Percentiles rank a stretch among this genome's conserved stretches.
These are phyloP conservation scores for Dothistroma pini DNA, from an alignment of 2,329 filamentous ascomycete genomes.

Conservation along the genomic window DNA sequence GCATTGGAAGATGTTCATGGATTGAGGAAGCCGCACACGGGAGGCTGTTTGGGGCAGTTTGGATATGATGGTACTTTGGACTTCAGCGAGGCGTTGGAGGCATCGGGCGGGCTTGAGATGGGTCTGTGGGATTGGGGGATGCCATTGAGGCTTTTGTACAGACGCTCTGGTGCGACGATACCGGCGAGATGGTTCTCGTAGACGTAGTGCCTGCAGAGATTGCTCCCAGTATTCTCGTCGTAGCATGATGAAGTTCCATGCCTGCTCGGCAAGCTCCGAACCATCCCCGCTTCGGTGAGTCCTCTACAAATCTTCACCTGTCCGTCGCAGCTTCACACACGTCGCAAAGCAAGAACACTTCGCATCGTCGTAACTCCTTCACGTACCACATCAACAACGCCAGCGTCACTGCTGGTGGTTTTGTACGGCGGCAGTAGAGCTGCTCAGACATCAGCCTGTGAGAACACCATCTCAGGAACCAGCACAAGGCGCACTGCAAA, in stretches of 20 bases:
- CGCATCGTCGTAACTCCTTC: constrained; percentile 5
- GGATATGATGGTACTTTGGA: neutral
- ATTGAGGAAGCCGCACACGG: neutral
- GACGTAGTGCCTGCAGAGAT: no score
- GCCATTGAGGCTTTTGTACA: no score
- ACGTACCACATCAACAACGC: neutral
- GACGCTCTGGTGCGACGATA: no score
- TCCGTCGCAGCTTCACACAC: neutral
- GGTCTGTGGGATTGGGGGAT: neutral
- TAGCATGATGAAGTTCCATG: no score
- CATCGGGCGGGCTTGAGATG: neutral
- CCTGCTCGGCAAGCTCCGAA: neutral
- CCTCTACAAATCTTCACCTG: neutral
- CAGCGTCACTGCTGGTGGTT: constrained; percentile 15
- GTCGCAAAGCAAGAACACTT: neutral
- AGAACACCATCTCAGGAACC: constrained; percentile 25
- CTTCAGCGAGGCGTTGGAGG: neutral
- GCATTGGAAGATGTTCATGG: neutral
- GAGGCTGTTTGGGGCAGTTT: neutral
- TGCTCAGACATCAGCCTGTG: constrained; percentile 28
- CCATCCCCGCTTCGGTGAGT: neutral
- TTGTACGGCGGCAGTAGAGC: constrained; percentile 3
- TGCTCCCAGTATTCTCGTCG: no score
- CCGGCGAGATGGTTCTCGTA: no score
- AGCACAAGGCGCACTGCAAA: constrained; percentile 12